Evolutionary conservation across 2,329 filamentous ascomycete species (phyloP).

Genomic region (Mycosphaerella sp.): DNA sequence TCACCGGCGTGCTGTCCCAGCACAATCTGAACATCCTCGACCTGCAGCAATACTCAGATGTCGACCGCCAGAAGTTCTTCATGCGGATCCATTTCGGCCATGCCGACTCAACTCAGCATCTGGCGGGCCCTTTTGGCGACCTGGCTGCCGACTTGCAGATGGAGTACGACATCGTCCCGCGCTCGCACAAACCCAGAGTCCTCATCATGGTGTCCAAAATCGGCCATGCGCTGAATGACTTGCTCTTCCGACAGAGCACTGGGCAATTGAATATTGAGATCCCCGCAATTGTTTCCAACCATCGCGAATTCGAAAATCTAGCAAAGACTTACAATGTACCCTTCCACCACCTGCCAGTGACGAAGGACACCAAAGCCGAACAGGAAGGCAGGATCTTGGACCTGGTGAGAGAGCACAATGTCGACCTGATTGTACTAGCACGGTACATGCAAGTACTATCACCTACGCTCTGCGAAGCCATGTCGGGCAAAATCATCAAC

Average conservation of each 20-base stretch:
- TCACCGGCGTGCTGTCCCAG: slow-evolving; percentile 68
- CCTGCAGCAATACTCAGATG: slow-evolving; percentile 77
- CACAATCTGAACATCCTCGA: slow-evolving; percentile 76
- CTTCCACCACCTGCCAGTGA: slow-evolving; percentile 77
- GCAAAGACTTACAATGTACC: slow-evolving; percentile 68
- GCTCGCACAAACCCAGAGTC: slow-evolving; percentile 64
- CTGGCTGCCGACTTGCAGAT: slow-evolving; percentile 61
- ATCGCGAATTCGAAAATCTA: slow-evolving; percentile 64
- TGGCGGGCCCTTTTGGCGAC: slow-evolving; percentile 52
- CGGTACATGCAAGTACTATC: slow-evolving; percentile 85
- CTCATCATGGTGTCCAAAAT: slow-evolving; percentile 89
- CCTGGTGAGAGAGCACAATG: slow-evolving; percentile 59
- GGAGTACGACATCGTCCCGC: slow-evolving; percentile 65
- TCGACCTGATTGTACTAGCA: slow-evolving; percentile 75
- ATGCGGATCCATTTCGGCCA: slow-evolving; percentile 81
- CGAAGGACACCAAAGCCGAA: slow-evolving; percentile 65
- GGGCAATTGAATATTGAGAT: slow-evolving; percentile 69
- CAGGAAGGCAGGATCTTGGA: slow-evolving; percentile 68
- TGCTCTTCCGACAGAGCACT: slow-evolving; percentile 71
- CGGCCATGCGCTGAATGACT: slow-evolving; percentile 76
- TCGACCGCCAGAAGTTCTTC: slow-evolving; percentile 69
- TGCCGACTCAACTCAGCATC: slow-evolving; percentile 43
- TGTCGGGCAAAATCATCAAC: slow-evolving; percentile 86
- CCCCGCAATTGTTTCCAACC: slow-evolving; percentile 75
- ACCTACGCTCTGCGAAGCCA: slow-evolving; percentile 65